A percentile compares a stretch with the other conserved stretches of the same genome.
phyloP scores from a whole-genome alignment of 345 rosid species.

The Nephelium lappaceum region DNA sequence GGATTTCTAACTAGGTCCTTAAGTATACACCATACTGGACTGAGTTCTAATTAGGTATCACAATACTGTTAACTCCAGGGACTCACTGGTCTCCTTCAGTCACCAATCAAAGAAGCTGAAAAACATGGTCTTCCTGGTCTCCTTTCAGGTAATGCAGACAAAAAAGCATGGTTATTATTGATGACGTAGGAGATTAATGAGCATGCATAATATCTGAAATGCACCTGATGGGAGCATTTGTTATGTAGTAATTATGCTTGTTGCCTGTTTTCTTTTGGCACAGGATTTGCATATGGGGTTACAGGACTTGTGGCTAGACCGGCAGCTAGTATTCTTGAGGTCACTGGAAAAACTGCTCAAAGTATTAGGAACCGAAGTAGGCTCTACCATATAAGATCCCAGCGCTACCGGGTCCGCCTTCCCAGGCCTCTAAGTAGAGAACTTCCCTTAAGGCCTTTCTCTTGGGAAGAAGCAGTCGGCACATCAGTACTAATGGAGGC shows the following conservation, averaged over 20 bases:
- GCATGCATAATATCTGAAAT: not conserved
- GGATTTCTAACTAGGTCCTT: too few relatives aligned
- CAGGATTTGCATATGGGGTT: conserved; percentile 86
- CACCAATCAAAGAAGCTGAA: conserved; percentile 90
- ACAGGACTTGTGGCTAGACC: conserved; percentile 98
- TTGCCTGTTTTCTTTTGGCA: conserved; percentile 7
- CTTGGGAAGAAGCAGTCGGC: conserved; percentile 94
- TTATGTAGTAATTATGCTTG: not conserved
- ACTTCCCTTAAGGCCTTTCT: conserved; percentile 79
- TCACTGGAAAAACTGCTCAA: conserved; percentile 89
- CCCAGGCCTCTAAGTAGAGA: conserved; percentile 83
- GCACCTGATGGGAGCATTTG: not conserved
- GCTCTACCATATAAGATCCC: conserved; percentile 59
- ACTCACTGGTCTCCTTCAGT: conserved; percentile 90
- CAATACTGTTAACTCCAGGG: conserved; percentile 51
- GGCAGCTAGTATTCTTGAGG: conserved; percentile 94
- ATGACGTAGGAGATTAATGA: not conserved
- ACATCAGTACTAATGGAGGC: conserved; percentile 65
- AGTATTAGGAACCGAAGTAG: conserved; percentile 88
- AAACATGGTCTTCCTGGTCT: conserved; percentile 95
- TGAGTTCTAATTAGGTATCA: not conserved
- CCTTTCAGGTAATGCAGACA: conserved; percentile 63
- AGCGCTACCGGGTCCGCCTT: conserved; percentile 62
- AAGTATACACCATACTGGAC: not conserved
- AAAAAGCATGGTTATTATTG: not conserved